Base-by-base conservation (phyloP, 1,284 basidiomycete species). In the Pseudozyma hubeiensis region DNA sequence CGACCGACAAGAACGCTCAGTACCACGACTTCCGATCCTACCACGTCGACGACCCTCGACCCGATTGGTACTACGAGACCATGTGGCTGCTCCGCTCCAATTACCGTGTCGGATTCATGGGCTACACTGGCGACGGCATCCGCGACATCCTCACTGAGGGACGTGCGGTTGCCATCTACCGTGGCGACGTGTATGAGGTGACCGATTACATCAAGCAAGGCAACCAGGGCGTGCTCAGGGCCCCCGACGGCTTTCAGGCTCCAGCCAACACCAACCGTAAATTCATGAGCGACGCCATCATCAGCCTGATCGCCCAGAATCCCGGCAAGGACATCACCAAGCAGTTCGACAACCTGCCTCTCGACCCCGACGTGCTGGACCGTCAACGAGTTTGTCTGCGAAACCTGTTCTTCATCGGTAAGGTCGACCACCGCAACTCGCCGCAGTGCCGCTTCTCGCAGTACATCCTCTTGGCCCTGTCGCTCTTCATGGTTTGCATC, bases 11-110 rank as follows among this genome's bases (percentile, higher is more conserved):
- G 24, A 85, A 92, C n/a, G 84, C 85, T 29, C 87, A 90, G 76
- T 99, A 99, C 84, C 96, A 99, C 85, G 95, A 98, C 84, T 99
- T 99, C 89, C 91, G 94, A 43, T 76, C 79, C 40, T 80, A 73
- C 78, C 73, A 72, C 80, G 92, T 91, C 31, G 91, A 91, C 66
- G 95, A 99, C 82, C 91, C 91, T 0, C 90, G 95, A 24, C 94
- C 94, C 0, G 96, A 99, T 84, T 99, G 96, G 97, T 99, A 99
- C 86, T 94, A 92, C 76, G 92, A 99, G 86, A 89, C 87, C 73
- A 87, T 87, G 86, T 85, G 85, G 75, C 84, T 84, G 64, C 75
- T 99, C 90, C 91, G 94, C 6, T 95, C 91, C 87, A 91, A 90
- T 63, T 91, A 90, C 79, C 91, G 94, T 53, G 89, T 91, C 49